A percentile compares a stretch with the other conserved stretches of the same genome.
phyloP scores from a whole-genome alignment of 225 moss, liverwort and hornwort species.

The Bryum argenteum region DNA sequence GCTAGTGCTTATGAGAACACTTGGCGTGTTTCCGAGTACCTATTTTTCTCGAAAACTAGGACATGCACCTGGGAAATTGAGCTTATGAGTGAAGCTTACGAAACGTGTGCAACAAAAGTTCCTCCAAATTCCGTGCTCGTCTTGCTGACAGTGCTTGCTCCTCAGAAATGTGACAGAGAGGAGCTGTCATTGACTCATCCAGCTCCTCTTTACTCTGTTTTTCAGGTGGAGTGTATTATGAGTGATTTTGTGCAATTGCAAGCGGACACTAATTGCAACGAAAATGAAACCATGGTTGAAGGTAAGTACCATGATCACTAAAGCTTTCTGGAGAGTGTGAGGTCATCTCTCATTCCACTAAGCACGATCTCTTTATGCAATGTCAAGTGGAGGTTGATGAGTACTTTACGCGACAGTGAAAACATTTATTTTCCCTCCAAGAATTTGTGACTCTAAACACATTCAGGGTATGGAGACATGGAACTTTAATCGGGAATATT shows the following conservation, averaged over 20 bases:
- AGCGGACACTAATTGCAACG: conserved; percentile 64
- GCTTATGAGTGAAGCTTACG: conserved; percentile 5
- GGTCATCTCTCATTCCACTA: not conserved
- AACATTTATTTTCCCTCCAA: not conserved
- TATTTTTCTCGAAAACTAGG: too few species aligned
- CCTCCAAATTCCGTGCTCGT: not conserved
- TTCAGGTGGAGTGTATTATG: conserved; percentile 94
- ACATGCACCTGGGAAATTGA: not conserved
- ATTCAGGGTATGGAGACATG: not conserved
- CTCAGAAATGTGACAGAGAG: not conserved
- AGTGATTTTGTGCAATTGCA: conserved; percentile 91
- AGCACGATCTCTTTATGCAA: not conserved
- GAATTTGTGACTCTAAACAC: not conserved
- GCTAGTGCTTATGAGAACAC: conserved; percentile 3
- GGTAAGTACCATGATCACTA: conserved; percentile 37
- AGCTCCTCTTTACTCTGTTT: conserved; percentile 6
- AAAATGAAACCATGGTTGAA: conserved; percentile 94
- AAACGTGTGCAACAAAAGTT: conserved; percentile 1
- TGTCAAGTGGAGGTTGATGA: not conserved
- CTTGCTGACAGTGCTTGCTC: conserved; percentile 14
- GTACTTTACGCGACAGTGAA: not conserved
- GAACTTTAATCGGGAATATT: not conserved
- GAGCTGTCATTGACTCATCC: conserved; percentile 24
- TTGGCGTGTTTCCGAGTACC: not conserved
- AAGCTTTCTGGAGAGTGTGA: not conserved